Base-by-base conservation (phyloP, 2,329 filamentous ascomycete genomes). In the Diatrype stigma region DNA sequence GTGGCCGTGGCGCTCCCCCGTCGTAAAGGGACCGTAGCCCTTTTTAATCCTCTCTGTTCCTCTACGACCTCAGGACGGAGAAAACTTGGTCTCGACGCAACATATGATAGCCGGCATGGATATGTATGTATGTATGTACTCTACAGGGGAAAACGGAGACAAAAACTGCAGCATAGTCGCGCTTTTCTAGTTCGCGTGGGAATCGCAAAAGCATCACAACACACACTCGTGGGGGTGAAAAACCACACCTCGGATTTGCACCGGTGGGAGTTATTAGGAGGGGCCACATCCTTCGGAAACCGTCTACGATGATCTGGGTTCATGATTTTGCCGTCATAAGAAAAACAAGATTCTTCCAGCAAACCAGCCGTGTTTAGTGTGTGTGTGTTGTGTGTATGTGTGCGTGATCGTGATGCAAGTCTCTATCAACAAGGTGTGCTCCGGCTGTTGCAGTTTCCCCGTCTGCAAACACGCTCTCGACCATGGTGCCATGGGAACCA, bases 1-100 rank as follows among this genome's bases (percentile, higher is more conserved):
- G 90, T 85, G 90, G 90, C 75, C 87, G 89, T 80, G 87, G 87
- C 70, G 84, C 87, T 76, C 84, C 87, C 71, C 77, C 83, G 64
- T 85, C 82, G 69, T 84, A 81, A 80, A 70, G n/a, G 65, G 63
- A 70, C 34, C 6, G 4, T 17, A 37, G n/a, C 12, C 14, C 14
- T 16, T 14, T 5, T 6, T 37, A 6, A 4, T 17, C 34, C 14
- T 37, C 66, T 72, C 67, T 69, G 56, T 5, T 30, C 26, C 26
- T 30, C 26, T 30, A 30, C 26, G 6, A 30, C 26, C 26, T 30
- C n/a, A n/a, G 10, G 26, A 30, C 26, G 10, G 26, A 30, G 26
- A 30, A 30, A 30, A 56, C 61, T 58, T 62, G 63, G 63, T 60
- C 65, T 65, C 60, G 58, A 66, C 56, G 55, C 60, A 63, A 61